Percentiles rank a stretch among this genome's conserved stretches.
Evolutionary conservation across 768 basidiomycete genomes (phyloP).

Genomic region (Xerocomus potaroensis): DNA sequence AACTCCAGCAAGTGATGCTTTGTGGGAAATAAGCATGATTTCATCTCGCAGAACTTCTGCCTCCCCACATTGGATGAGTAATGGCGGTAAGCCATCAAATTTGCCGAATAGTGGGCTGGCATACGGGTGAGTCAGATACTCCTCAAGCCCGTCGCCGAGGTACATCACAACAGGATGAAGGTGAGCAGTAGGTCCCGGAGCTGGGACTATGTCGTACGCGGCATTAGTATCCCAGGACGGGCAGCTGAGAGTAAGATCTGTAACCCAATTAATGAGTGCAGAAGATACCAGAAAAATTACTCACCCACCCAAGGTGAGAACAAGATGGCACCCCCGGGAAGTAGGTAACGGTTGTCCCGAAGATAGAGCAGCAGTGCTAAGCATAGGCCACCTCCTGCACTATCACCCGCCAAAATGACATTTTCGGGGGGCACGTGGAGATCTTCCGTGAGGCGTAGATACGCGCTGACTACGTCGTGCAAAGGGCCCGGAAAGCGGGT

Average conservation of each 20-base stretch:
- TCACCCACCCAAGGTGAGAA: slow-evolving; percentile 95
- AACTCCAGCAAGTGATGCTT: slow-evolving; percentile 84
- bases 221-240: slow-evolving; percentile 98
- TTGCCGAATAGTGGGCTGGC: slow-evolving; percentile 93
- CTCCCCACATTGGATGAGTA: slow-evolving; percentile 90
- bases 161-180: slow-evolving; percentile 94
- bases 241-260: slow-evolving; percentile 94
- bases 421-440: slow-evolving; percentile 89
- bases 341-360: slow-evolving; percentile 80
- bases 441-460: slow-evolving; percentile 83
- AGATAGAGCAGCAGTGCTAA: slow-evolving; percentile 91
- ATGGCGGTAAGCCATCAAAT: slow-evolving; percentile 78
- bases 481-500: slow-evolving; percentile 89
- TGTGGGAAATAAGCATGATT: slow-evolving; percentile 86
- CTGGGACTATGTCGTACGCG: slow-evolving; percentile 76
- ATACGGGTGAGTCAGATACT: slow-evolving; percentile 93
- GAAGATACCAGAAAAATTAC: slow-evolving; percentile 29
- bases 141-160: slow-evolving; percentile 73
- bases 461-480: slow-evolving; percentile 81
- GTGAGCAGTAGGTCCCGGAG: slow-evolving; percentile 70
- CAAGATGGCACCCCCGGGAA: slow-evolving; percentile 82
- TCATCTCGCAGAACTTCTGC: slow-evolving; percentile 96
- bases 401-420: slow-evolving; percentile 85
- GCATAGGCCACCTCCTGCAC: slow-evolving; percentile 86
- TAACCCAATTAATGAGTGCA: slow-evolving; percentile 6